Conservation (phyloP, 345 rosid genomes). For the Eucalyptus caleyi region DNA sequence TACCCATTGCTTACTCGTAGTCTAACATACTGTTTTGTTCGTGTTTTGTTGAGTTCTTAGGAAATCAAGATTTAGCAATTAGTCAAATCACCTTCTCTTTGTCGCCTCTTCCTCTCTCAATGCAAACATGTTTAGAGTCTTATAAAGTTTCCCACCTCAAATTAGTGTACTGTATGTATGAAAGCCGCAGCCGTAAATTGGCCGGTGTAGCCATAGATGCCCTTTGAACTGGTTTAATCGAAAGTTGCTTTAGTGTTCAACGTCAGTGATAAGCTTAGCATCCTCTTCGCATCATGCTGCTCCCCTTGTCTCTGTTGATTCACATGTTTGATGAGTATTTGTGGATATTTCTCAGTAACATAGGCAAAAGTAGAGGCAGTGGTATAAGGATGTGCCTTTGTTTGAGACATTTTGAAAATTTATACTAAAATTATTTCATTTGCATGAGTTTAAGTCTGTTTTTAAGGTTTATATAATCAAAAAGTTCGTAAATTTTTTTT, state of each 20-base stretch:
- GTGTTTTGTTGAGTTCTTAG: conserved; percentile 5
- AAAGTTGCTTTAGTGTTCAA: neutral
- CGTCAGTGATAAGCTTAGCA: neutral
- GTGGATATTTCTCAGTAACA: neutral
- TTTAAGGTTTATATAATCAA: neutral
- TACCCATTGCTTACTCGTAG: too few species aligned
- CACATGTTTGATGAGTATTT: neutral
- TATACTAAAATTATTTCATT: neutral
- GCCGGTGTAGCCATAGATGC: neutral
- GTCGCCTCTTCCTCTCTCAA: neutral
- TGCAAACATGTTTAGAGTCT: neutral
- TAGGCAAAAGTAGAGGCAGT: neutral
- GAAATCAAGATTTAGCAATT: neutral
- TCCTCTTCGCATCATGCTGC: neutral
- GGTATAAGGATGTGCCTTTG: neutral
- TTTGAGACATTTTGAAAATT: neutral
- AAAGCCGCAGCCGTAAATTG: neutral
- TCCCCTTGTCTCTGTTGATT: neutral
- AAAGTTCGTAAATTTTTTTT: neutral
- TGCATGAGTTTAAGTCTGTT: neutral
- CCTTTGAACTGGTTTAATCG: neutral
- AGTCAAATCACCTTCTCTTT: neutral
- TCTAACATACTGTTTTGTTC: neutral
- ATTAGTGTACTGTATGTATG: neutral
- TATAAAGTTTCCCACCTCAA: neutral